Evolutionary conservation across 2,329 filamentous ascomycete genomes (phyloP), one percentile per base, ranked within the genome.

Genomic region (Leptosphaerulina australis): DNA sequence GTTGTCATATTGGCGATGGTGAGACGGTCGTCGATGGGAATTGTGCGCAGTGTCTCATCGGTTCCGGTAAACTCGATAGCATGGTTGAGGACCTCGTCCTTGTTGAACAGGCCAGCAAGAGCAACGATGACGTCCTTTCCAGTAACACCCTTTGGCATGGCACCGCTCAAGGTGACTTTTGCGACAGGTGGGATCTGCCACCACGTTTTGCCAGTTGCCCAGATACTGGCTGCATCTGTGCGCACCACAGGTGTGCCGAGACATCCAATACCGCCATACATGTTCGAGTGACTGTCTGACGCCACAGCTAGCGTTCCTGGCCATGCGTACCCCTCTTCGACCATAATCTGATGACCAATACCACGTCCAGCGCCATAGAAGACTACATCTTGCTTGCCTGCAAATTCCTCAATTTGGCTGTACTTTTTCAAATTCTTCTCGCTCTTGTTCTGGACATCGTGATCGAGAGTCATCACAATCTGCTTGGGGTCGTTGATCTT

Each of bases 41-140:
- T 78, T 63, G 82, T 91, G 33, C 75, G 67, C 79, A 94, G 82
- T 0, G 91, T 96, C 68, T 91, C 80, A 56, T 90, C 85, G 0
- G 86, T 85, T 10, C 92, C 93, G 0, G 84, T 85, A 65, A 97
- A 96, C 67, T 97, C 93, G 53, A 97, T 86, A 4, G 85, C 85
- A 68, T 96, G 91, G 75, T 97, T 97, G 11, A 97, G 80, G 0
- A 97, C 93, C 34, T 96, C 90, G 60, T 91, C 88, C 44, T 88
- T 84, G 74, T 89, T 88, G 77, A 97, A 95, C 0, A 96, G 75
- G 1, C 88, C 90, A 61, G 90, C 95, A 1, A 97, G 81, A 0
- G 91, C 90, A 20, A 97, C 83, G 59, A 97, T 97, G 10, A 96
- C 88, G 71, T 97, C 94, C 74, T 99, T 97, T 22, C 91, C 93